Evolutionary conservation across 345 rosid genomes (phyloP), one percentile per base, ranked within the genome.

Genomic region (Eutrema yunnanense): DNA sequence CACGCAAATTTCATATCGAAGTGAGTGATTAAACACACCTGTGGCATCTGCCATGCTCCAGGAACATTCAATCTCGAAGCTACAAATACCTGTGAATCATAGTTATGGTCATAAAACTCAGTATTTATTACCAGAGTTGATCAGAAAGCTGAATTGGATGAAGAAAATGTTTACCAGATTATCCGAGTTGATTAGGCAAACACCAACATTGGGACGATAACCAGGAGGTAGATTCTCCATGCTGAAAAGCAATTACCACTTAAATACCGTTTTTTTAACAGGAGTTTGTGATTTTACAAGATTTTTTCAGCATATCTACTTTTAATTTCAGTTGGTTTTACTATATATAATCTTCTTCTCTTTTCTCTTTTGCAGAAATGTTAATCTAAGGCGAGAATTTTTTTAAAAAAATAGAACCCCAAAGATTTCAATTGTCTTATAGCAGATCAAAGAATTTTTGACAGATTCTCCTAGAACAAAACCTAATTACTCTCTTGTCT

Each of bases 31-130:
- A 63, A 47, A 9, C 30, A 22, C 19, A 89, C 99, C 99, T 95
- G 99, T 73, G 97, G 97, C 99, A 95, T 95, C 86, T 95, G 99
- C 99, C 99, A 95, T 27, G 97, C 99, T 86, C 99, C 99, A 0
- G 97, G 99, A 79, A 95, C 97, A 81, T 95, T 95, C 81, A 95
- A 79, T 72, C 96, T 95, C 2, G 99, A 92, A 37, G 88, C 99
- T 79, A 95, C 97, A 80, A 95, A 95, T 19, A 95, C 84, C 99
- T 95, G 85, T 72, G 47, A 68, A 70, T 14, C 30, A 62, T 63
- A 67, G 34, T 10, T 22, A 14, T 3, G 2, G 27, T 34, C 42
- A 47, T 22, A 72, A 42, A 42, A 22, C 51, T 43, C 14, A 56
- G 49, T 34, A n/a, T 4, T 27, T 56, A 43, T 19, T 8, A 43